Conservation (phyloP, 768 basidiomycete genomes). For the Sarcodon aspratus region DNA sequence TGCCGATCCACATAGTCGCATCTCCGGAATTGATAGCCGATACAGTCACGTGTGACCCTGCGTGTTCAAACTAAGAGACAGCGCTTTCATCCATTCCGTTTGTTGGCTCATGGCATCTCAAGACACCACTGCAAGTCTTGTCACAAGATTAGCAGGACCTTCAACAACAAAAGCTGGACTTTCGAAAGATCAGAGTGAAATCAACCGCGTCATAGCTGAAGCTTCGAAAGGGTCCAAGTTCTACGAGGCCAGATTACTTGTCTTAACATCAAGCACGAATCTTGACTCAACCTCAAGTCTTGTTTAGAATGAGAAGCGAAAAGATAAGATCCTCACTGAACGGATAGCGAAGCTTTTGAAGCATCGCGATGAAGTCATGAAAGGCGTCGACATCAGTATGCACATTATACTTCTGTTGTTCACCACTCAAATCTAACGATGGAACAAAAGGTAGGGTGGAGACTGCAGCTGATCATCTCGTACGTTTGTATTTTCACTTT, state of each 20-base stretch:
- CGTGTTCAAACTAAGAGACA: too few relatives aligned
- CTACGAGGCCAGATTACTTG: conserved; percentile 49
- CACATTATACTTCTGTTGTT: conserved; percentile 18
- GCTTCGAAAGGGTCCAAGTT: conserved; percentile 91
- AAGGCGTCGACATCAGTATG: conserved; percentile 42
- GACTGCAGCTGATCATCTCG: conserved; percentile 54
- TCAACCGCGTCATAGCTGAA: conserved; percentile 83
- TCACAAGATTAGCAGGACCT: background rate
- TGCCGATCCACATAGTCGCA: too few relatives aligned
- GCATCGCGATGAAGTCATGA: conserved; percentile 45
- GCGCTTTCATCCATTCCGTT: too few relatives aligned
- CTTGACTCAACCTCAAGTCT: background rate
- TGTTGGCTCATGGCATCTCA: background rate
- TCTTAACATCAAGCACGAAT: background rate
- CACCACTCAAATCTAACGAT: background rate
- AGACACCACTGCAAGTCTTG: background rate
- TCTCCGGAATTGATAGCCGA: too few relatives aligned
- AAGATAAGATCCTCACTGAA: conserved; percentile 75
- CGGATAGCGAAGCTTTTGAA: conserved; percentile 63
- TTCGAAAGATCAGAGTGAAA: conserved; percentile 69
- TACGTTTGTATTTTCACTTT: conserved; percentile 22
- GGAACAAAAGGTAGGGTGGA: conserved; percentile 47
- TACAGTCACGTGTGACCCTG: too few relatives aligned
- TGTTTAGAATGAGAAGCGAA: conserved; percentile 75
- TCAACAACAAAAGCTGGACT: conserved; percentile 29